Evolutionary conservation across 129 eudicot species (phyloP), one percentile per base, ranked within the genome.

Genomic region (Saposhnikovia divaricata): DNA sequence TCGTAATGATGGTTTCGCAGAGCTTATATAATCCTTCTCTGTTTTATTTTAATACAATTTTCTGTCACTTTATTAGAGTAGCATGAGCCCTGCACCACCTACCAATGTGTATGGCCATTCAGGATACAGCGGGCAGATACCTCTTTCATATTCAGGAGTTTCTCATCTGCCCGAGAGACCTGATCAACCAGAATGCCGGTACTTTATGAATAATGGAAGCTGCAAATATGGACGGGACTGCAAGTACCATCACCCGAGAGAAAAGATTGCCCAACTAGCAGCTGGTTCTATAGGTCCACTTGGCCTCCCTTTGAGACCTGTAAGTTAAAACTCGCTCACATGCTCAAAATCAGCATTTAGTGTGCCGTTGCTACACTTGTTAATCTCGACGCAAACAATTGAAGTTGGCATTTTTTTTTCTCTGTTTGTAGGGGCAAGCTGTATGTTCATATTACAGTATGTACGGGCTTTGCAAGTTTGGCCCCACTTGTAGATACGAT

Each of bases 251-350:
- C 98, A 93, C 85, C 97, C 98, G 6, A 87, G 87, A 45, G 97
- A 91, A 72, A 91, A 81, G 84, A 37, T 82, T 57, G 81, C 86
- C 68, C 93, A 88, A 80, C 63, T 84, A 70, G 85, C 92, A 74
- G 79, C 87, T 44, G 80, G 78, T 79, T 84, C 84, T 27, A 39
- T 93, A 43, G 97, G 98, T 47, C 97, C 97, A 61, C 89, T 91
- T 45, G 97, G 97, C 57, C 97, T 93, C 61, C 98, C 98, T 50
- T 78, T 88, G 6, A 85, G 97, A 85, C 97, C 98, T 37, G 98
- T 93, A 81, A 93, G 93, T 85, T 89, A 61, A 75, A 45, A 34
- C 2, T 44, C 5, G 18, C 6, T 27, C 0, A 8, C 6, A 23
- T n/a, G 15, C 38, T 3, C 5, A 72, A 31, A 44, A 42, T 4